Conservation (phyloP, 371 early-diverging fungal species). For the Conidiobolus incongruus region DNA sequence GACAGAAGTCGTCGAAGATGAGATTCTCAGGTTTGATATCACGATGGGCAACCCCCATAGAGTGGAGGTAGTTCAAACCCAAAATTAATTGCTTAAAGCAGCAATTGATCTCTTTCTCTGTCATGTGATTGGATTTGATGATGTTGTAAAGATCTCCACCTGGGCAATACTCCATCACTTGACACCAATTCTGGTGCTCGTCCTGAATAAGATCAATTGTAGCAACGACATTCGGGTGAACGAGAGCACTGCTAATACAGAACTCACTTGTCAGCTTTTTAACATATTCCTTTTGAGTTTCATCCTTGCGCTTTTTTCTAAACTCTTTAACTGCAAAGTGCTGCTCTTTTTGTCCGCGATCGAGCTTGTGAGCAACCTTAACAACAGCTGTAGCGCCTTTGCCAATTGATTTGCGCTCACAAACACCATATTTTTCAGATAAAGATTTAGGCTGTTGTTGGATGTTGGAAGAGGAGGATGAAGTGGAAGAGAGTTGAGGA, state of each 20-base stretch:
- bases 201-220: constrained; percentile 45
- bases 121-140: constrained; percentile 15
- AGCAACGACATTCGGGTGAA: constrained; percentile 40
- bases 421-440: constrained; percentile 50
- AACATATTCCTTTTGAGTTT: constrained; percentile 29
- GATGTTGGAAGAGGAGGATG: no score
- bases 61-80: constrained; percentile 23
- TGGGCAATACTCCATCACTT: constrained; percentile 47
- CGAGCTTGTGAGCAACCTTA: constrained; percentile 41
- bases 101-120: constrained; percentile 17
- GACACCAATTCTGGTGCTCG: constrained; percentile 23
- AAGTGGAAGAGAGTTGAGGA: no score
- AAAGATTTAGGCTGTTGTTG: no score
- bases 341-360: constrained; percentile 17
- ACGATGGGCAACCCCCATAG: constrained; percentile 34
- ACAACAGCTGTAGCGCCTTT: constrained; percentile 81
- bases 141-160: constrained; percentile 35
- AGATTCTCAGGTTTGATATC: constrained; percentile 68
- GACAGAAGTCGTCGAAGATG: constrained; percentile 45
- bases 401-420: constrained; percentile 57
- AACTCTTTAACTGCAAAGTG: constrained; percentile 25
- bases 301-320: constrained; percentile 19
- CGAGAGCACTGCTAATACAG: constrained; percentile 36
- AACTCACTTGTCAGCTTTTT: constrained; percentile 45
- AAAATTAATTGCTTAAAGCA: constrained; percentile 23